Conservation (phyloP, 2,329 filamentous ascomycete genomes). For the Aspergillus fumigatus region DNA sequence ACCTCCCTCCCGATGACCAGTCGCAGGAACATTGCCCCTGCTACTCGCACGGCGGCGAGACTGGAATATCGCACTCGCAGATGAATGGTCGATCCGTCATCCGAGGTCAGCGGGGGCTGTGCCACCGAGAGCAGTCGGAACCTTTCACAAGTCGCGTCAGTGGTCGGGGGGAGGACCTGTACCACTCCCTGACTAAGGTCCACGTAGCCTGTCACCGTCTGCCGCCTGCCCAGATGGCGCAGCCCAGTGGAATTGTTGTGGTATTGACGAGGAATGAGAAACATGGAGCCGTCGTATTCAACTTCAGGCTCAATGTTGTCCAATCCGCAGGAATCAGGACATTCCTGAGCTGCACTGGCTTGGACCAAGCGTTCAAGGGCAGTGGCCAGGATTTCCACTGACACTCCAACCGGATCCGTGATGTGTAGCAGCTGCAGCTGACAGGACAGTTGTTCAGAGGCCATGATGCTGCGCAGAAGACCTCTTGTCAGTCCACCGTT, state of each 20-base stretch:
- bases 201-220: neutral
- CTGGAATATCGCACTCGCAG: slow-evolving; percentile 3
- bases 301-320: neutral
- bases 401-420: neutral
- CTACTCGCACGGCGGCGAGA: neutral
- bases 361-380: slow-evolving; percentile 3
- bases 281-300: neutral
- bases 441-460: neutral
- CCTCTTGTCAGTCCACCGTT: slow-evolving; percentile 1
- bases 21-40: neutral
- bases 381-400: neutral
- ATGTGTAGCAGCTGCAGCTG: slow-evolving; percentile 3
- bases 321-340: neutral
- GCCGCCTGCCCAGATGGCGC: neutral
- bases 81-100: neutral
- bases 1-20: slow-evolving; percentile 1
- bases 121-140: neutral
- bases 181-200: neutral
- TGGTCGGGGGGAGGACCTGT: neutral
- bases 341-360: neutral
- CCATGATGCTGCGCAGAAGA: neutral
- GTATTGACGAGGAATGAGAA: neutral
- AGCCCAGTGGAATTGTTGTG: neutral
- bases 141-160: neutral
- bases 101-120: neutral